Conservation (phyloP, 371 early-diverging fungal species). For the Catenaria anguillulae region DNA sequence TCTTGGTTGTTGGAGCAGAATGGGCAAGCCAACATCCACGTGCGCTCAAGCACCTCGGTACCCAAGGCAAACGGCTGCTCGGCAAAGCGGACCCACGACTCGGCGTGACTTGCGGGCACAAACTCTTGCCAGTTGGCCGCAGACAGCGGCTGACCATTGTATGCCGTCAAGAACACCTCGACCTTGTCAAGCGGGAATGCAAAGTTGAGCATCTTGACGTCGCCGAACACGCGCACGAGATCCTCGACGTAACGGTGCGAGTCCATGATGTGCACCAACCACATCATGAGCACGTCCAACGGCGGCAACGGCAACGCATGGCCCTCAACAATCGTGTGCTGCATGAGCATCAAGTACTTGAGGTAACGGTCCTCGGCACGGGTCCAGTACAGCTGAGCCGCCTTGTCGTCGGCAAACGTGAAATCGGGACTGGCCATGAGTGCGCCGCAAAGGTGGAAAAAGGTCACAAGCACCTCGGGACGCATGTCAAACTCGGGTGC, state of each 20-base stretch:
- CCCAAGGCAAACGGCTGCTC: background rate
- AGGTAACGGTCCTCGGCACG: slow-evolving; percentile 3
- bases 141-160: background rate
- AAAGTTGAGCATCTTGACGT: slow-evolving; percentile 5
- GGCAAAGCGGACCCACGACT: background rate
- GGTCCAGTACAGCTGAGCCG: background rate
- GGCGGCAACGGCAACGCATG: slow-evolving; percentile 4
- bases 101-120: background rate
- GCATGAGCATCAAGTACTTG: background rate
- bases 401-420: background rate
- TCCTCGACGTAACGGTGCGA: slow-evolving; percentile 3
- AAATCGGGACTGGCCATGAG: slow-evolving; percentile 1
- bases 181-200: slow-evolving; percentile 5
- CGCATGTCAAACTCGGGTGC: slow-evolving; percentile 1
- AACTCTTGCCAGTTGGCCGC: background rate
- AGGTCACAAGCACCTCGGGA: background rate
- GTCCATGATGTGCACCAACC: slow-evolving; percentile 7
- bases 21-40: background rate
- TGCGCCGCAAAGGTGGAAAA: background rate
- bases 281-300: slow-evolving; percentile 6
- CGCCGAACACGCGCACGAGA: slow-evolving; percentile 1
- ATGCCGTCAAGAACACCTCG: background rate
- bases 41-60: background rate
- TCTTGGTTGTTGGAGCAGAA: background rate
- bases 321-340: slow-evolving; percentile 1